Percentiles rank a stretch among this genome's conserved stretches.
These are phyloP conservation scores for Encephalitozoon intestinalis DNA, from an alignment of 371 early-diverging fungal species.

Conservation along the genomic window DNA sequence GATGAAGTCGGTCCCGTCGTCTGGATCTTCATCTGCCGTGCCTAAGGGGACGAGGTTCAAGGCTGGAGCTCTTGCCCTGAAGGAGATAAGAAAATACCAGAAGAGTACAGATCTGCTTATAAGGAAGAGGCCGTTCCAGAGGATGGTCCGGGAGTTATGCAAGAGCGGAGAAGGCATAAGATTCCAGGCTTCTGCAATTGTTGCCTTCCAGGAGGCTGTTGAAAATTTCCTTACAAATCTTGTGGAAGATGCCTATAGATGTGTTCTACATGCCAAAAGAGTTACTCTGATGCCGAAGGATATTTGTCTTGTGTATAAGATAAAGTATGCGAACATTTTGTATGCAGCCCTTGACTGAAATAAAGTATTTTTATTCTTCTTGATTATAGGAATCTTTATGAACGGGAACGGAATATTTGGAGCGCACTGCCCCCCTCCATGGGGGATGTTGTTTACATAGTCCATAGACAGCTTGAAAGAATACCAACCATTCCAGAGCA, in stretches of 20 bases:
- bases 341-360: conserved; percentile 29
- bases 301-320: conserved; percentile 75
- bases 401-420: not conserved
- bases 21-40: conserved; percentile 21
- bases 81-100: conserved; percentile 69
- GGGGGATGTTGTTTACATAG: not conserved
- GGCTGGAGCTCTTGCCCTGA: conserved; percentile 66
- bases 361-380: not conserved
- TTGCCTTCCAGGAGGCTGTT: conserved; percentile 76
- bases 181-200: conserved; percentile 66
- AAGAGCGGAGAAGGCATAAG: conserved; percentile 61
- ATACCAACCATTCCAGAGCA: conserved; percentile 17
- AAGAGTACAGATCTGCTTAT: conserved; percentile 66
- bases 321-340: conserved; percentile 63
- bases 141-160: conserved; percentile 63
- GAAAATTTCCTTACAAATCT: conserved; percentile 76
- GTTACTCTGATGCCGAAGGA: conserved; percentile 82
- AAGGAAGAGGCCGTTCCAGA: conserved; percentile 70
- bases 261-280: conserved; percentile 82
- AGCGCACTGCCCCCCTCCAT: not conserved
- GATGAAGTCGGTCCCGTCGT: conserved; percentile 47
- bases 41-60: conserved; percentile 62
- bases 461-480: conserved; percentile 12
- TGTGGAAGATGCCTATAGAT: conserved; percentile 78
- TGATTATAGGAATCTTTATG: not conserved